Percentiles rank a stretch among this genome's conserved stretches.
phyloP scores from a whole-genome alignment of 2,329 filamentous ascomycete species.

The Thielaviopsis ethacetica region DNA sequence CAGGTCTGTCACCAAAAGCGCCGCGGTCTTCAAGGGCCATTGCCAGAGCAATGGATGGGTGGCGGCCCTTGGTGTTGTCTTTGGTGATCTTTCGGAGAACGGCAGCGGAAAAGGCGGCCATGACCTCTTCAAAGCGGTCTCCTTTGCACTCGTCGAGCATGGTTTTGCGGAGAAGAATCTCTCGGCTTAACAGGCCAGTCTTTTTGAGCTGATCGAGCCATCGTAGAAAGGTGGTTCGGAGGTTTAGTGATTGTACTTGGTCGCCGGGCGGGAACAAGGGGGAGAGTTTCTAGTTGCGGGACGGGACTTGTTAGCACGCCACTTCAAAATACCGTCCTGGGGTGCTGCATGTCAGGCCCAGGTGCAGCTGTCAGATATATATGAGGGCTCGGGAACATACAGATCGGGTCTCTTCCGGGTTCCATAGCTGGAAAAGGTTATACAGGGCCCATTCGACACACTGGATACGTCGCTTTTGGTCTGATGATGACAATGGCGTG shows the following conservation, averaged over 20 bases:
- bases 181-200: conserved; percentile 63
- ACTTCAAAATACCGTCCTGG: background rate
- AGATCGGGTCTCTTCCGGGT: conserved; percentile 56
- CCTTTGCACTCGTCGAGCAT: conserved; percentile 96
- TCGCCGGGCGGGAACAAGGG: conserved; percentile 85
- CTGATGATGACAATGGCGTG: conserved; percentile 39
- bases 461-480: conserved; percentile 68
- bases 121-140: conserved; percentile 72
- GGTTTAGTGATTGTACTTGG: conserved; percentile 76
- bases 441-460: conserved; percentile 85
- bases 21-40: conserved; percentile 44
- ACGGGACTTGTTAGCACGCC: conserved; percentile 5
- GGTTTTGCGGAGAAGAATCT: conserved; percentile 71
- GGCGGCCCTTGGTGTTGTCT: conserved; percentile 21
- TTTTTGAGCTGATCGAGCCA: conserved; percentile 77
- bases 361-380: background rate
- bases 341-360: background rate
- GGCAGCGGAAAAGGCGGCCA: conserved; percentile 67
- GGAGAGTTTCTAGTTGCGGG: conserved; percentile 53
- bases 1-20: conserved; percentile 35
- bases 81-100: conserved; percentile 54
- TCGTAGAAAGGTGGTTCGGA: conserved; percentile 69
- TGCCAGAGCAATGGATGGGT: conserved; percentile 33
- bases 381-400: conserved; percentile 26
- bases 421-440: conserved; percentile 71